A percentile compares a stretch with the other conserved stretches of the same genome.
Evolutionary conservation across 208 protist genomes (phyloP).

Genomic region (Leishmania aethiopica): DNA sequence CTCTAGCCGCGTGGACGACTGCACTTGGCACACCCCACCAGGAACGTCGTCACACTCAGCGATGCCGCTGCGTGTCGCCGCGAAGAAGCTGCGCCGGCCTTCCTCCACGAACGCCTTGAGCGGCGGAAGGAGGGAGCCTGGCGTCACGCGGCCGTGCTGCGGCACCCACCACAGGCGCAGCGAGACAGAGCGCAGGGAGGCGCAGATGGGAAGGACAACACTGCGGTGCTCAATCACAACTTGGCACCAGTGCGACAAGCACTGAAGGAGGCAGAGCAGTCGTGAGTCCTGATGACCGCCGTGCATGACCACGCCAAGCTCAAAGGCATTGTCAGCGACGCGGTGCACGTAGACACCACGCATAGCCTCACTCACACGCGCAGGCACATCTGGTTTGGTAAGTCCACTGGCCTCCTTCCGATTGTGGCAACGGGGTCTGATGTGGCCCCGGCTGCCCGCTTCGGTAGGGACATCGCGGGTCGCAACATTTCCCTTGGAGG

Average conservation of each 20-base stretch:
- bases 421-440: neutral
- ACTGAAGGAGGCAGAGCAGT: slow-evolving; percentile 20
- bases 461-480: neutral
- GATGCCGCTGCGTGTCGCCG: neutral
- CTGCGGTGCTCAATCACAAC: slow-evolving; percentile 12
- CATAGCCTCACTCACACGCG: neutral
- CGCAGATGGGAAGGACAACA: slow-evolving; percentile 49
- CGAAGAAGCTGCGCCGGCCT: neutral
- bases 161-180: slow-evolving; percentile 70
- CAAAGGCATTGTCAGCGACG: slow-evolving; percentile 17
- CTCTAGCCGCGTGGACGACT: neutral
- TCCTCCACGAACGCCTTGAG: slow-evolving; percentile 57
- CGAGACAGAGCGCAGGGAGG: slow-evolving; percentile 38
- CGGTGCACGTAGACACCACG: slow-evolving; percentile 53
- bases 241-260: slow-evolving; percentile 19
- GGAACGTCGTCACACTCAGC: neutral
- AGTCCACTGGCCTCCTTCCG: neutral
- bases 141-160: slow-evolving; percentile 44
- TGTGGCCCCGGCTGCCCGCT: neutral
- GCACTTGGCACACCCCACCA: neutral
- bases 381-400: neutral
- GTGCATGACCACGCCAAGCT: slow-evolving; percentile 53
- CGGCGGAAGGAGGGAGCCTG: slow-evolving; percentile 42
- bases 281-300: slow-evolving; percentile 13
- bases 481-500: neutral